Percentiles rank a stretch among this genome's conserved stretches.
These are phyloP conservation scores for Protomyces pachydermus DNA, from an alignment of 1,139 yeast species.

Conservation along the genomic window DNA sequence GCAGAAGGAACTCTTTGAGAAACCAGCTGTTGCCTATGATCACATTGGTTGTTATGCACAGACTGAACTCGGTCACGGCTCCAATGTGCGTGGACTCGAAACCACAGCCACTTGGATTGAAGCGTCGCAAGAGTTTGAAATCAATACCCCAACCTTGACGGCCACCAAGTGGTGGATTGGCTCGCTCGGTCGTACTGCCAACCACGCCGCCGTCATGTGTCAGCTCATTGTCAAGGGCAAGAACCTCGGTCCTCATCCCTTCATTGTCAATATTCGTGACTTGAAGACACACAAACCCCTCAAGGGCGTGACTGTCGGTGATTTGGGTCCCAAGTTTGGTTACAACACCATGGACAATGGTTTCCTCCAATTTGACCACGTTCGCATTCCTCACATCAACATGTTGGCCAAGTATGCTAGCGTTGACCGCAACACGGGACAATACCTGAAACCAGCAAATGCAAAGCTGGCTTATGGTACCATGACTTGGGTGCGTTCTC, in stretches of 20 bases:
- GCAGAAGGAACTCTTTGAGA: slow-evolving; percentile 13
- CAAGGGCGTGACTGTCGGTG: slow-evolving; percentile 82
- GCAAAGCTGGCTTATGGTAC: slow-evolving; percentile 88
- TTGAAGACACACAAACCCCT: slow-evolving; percentile 52
- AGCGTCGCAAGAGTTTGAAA: slow-evolving; percentile 59
- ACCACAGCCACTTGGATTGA: slow-evolving; percentile 79
- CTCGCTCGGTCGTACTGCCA: slow-evolving; percentile 92
- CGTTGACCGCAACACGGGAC: slow-evolving; percentile 59
- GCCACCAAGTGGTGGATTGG: slow-evolving; percentile 99
- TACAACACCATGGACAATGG: slow-evolving; percentile 73
- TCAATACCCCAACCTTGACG: slow-evolving; percentile 82
- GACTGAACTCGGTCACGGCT: slow-evolving; percentile 94
- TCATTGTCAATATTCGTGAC: slow-evolving; percentile 84
- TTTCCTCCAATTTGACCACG: slow-evolving; percentile 79
- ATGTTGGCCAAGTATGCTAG: slow-evolving; percentile 78
- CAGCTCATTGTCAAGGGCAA: slow-evolving; percentile 59
- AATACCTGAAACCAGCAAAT: slow-evolving; percentile 63
- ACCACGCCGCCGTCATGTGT: slow-evolving; percentile 77
- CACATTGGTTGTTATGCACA: slow-evolving; percentile 75
- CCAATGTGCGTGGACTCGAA: slow-evolving; percentile 86
- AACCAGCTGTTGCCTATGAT: slow-evolving; percentile 18
- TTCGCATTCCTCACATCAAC: slow-evolving; percentile 74
- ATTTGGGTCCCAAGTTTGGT: slow-evolving; percentile 68
- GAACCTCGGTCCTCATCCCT: slow-evolving; percentile 75
- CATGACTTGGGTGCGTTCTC: slow-evolving; percentile 78